A percentile compares a stretch with the other conserved stretches of the same genome.
These are phyloP conservation scores for Cerrena zonata DNA, from an alignment of 1,284 basidiomycete species.

Conservation along the genomic window DNA sequence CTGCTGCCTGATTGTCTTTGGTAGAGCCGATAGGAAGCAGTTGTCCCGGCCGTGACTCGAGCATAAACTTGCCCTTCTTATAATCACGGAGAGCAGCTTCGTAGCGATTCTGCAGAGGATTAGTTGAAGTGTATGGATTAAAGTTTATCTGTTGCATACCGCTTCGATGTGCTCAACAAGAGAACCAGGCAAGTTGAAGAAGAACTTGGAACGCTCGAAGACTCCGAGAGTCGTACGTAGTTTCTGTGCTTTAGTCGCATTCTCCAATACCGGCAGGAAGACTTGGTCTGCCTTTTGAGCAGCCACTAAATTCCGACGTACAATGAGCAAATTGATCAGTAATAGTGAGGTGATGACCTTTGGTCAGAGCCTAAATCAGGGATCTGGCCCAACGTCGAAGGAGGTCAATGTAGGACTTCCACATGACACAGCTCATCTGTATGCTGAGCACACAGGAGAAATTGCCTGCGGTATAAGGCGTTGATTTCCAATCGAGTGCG, in stretches of 20 bases:
- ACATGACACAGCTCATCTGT: too few species aligned
- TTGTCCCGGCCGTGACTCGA: conserved; percentile 83
- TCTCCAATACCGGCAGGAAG: conserved; percentile 93
- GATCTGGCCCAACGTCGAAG: too few species aligned
- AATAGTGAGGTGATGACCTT: too few species aligned
- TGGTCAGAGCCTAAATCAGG: too few species aligned
- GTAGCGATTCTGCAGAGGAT: conserved; percentile 68
- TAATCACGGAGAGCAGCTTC: conserved; percentile 93
- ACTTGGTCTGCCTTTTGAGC: conserved; percentile 91
- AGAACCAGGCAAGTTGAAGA: conserved; percentile 93
- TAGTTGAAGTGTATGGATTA: not conserved
- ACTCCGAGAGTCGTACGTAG: conserved; percentile 89
- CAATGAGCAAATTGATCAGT: conserved; percentile 11
- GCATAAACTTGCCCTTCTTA: conserved; percentile 91
- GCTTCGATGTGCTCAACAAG: conserved; percentile 88
- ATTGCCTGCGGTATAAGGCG: too few species aligned
- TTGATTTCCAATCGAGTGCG: too few species aligned
- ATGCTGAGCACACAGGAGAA: too few species aligned
- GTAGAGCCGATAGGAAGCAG: conserved; percentile 59
- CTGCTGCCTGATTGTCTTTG: conserved; percentile 49
- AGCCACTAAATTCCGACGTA: conserved; percentile 70
- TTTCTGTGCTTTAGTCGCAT: conserved; percentile 90
- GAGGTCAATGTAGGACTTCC: too few species aligned
- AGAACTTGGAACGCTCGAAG: conserved; percentile 95
- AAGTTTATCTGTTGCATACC: conserved; percentile 44